Conservation (phyloP, 2,329 filamentous ascomycete species). For the Fusarium torreyae region DNA sequence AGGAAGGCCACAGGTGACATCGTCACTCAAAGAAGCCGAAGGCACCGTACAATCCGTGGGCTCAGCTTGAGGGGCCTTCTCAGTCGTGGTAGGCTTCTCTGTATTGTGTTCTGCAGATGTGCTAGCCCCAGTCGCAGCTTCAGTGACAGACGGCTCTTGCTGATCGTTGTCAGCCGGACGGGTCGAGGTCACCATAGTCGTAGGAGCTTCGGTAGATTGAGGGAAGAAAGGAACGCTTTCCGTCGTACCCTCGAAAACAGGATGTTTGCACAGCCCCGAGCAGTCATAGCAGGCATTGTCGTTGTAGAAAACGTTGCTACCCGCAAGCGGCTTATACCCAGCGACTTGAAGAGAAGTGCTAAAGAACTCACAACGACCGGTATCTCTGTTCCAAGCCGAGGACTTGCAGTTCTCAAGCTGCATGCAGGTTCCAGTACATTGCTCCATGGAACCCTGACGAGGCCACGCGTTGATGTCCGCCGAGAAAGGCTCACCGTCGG, state of each 20-base stretch:
- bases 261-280: slow-evolving; percentile 16
- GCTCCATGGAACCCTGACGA: slow-evolving; percentile 20
- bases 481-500: slow-evolving; percentile 19
- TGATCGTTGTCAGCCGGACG: neutral
- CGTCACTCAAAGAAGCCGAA: slow-evolving; percentile 25
- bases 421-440: slow-evolving; percentile 33
- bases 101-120: neutral
- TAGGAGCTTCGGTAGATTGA: slow-evolving; percentile 7
- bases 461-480: slow-evolving; percentile 12
- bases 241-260: neutral
- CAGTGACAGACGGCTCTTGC: neutral
- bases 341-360: slow-evolving; percentile 9
- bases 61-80: neutral
- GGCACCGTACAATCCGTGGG: slow-evolving; percentile 27
- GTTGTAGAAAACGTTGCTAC: slow-evolving; percentile 18
- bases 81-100: slow-evolving; percentile 7
- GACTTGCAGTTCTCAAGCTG: slow-evolving; percentile 27
- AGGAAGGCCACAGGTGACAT: slow-evolving; percentile 35
- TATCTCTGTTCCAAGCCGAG: slow-evolving; percentile 24
- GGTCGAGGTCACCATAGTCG: slow-evolving; percentile 35
- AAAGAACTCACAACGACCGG: slow-evolving; percentile 26
- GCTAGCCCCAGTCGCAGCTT: neutral
- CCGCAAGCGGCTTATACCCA: slow-evolving; percentile 11
- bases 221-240: neutral
- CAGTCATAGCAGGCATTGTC: slow-evolving; percentile 39